Evolutionary conservation across 2,329 filamentous ascomycete genomes (phyloP).

Genomic region (Xylariomycetidae sp.): DNA sequence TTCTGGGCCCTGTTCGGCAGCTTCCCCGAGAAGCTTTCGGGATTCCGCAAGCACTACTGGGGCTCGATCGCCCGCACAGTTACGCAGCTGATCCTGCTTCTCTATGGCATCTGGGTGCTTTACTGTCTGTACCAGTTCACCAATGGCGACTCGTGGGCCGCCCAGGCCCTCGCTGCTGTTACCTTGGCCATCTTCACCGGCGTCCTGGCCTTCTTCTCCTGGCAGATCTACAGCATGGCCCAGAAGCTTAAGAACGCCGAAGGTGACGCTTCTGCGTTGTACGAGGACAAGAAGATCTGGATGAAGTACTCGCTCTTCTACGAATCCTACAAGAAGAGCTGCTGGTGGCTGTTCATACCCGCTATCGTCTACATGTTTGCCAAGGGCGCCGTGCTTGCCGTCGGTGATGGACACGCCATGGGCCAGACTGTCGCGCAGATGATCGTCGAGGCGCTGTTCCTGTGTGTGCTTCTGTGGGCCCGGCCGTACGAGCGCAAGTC

Average conservation of each 20-base stretch:
- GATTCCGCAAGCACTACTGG: constrained; percentile 97
- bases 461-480: constrained; percentile 74
- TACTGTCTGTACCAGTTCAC: constrained; percentile 97
- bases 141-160: constrained; percentile 88
- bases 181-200: constrained; percentile 77
- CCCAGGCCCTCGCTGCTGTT: constrained; percentile 74
- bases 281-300: constrained; percentile 86
- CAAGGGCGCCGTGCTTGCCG: constrained; percentile 81
- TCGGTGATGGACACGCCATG: constrained; percentile 78
- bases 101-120: constrained; percentile 92
- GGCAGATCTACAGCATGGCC: constrained; percentile 74
- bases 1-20: constrained; percentile 83
- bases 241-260: constrained; percentile 66
- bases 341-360: constrained; percentile 97
- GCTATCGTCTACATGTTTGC: constrained; percentile 84
- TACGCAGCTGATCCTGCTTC: constrained; percentile 79
- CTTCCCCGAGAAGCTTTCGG: constrained; percentile 71
- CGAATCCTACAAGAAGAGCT: constrained; percentile 86
- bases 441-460: constrained; percentile 72
- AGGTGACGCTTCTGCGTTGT: constrained; percentile 67
- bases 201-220: constrained; percentile 76
- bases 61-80: constrained; percentile 82
- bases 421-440: constrained; percentile 75
- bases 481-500: constrained; percentile 83
- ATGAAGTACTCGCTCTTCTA: constrained; percentile 97